Evolutionary conservation across 495 filamentous ascomycete genomes (phyloP).

Genomic region (Articulospora tetracladia): DNA sequence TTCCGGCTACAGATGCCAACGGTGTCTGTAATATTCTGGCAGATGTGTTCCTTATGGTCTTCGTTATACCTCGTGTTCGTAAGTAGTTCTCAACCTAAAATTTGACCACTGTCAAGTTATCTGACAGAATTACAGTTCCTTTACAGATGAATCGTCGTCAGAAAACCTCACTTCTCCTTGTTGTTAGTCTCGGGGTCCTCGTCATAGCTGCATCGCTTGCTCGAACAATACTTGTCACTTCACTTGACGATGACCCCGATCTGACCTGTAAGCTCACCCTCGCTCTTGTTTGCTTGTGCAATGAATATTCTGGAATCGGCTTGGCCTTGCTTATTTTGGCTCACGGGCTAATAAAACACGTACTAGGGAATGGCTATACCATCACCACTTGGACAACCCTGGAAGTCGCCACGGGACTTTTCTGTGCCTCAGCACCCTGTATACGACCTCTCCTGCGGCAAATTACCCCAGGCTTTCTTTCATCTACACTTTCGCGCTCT

Average conservation of each 20-base stretch:
- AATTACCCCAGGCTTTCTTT: constrained; percentile 6
- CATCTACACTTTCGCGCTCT: too few species aligned
- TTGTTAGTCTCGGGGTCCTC: constrained; percentile 8
- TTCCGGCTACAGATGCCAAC: not conserved
- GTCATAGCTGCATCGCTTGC: constrained; percentile 9
- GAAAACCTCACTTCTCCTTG: constrained; percentile 7
- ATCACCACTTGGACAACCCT: constrained; percentile 17
- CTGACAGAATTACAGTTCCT: constrained; percentile 4
- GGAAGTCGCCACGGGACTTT: constrained; percentile 10
- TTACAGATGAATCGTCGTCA: constrained; percentile 9
- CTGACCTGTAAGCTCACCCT: constrained; percentile 4
- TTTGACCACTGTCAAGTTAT: not conserved
- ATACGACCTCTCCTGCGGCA: constrained; percentile 16
- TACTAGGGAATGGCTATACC: constrained; percentile 6
- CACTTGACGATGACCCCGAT: not conserved
- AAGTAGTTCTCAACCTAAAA: not conserved
- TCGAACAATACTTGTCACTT: not conserved
- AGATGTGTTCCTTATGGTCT: constrained; percentile 13
- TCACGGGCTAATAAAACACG: not conserved
- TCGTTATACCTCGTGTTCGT: constrained; percentile 16
- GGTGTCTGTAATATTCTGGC: constrained; percentile 5
- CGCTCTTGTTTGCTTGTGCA: not conserved
- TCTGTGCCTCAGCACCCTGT: constrained; percentile 11
- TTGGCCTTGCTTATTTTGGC: not conserved
- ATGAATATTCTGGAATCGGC: too few species aligned